Conservation (phyloP, 495 filamentous ascomycete genomes). For the Neurospora sp. region DNA sequence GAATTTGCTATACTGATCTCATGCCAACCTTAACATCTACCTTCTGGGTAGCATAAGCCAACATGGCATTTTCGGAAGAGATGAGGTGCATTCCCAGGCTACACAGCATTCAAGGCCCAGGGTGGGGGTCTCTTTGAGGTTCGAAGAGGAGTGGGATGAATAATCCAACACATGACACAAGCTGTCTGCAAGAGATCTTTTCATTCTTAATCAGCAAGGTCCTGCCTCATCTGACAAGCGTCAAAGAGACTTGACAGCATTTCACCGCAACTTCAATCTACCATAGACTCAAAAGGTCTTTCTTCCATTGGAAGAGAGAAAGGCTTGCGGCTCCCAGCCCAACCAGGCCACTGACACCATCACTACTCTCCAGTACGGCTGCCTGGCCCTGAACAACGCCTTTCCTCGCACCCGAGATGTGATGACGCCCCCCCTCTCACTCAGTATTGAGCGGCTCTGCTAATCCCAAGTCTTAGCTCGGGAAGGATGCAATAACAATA, state of each 20-base stretch:
- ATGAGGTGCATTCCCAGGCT: neutral
- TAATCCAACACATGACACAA: neutral
- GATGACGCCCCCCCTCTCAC: neutral
- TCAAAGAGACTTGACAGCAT: neutral
- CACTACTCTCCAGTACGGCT: neutral
- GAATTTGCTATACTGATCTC: neutral
- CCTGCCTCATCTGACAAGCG: neutral
- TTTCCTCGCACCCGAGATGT: neutral
- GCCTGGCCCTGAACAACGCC: neutral
- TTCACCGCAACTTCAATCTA: neutral
- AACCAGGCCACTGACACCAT: neutral
- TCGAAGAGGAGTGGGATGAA: neutral
- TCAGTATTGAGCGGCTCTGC: neutral
- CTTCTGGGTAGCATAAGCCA: neutral
- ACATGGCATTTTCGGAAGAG: neutral
- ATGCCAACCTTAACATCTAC: neutral
- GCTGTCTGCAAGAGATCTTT: neutral
- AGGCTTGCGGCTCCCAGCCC: neutral
- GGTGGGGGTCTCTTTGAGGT: neutral
- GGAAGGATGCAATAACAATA: neutral
- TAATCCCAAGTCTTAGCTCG: neutral
- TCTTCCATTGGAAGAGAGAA: neutral
- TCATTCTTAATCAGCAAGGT: neutral
- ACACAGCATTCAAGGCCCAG: neutral
- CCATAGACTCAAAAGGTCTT: neutral